Evolutionary conservation across 306 rosid genomes (phyloP), one percentile per base, ranked within the genome.

Genomic region (Notholithocarpus densiflorus): DNA sequence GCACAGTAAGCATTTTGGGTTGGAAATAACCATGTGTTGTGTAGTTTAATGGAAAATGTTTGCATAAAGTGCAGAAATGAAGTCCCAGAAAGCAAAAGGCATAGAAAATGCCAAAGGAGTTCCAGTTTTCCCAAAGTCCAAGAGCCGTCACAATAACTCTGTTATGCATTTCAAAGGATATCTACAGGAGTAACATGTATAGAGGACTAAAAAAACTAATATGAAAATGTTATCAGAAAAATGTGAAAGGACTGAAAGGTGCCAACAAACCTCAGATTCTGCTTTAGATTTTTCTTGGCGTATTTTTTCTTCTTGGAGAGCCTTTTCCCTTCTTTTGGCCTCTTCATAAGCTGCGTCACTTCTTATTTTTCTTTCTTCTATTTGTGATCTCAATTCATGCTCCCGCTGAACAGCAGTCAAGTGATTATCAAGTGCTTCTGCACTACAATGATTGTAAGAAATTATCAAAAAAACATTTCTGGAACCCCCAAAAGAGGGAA

Each of bases 401-500:
- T 91, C 90, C 56, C 83, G 88, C 77, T 92, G 98, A 86, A 94
- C 88, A 79, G 86, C 91, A 75, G 93, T 91, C 89, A 94, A 86
- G 84, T 94, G 97, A 90, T 84, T 89, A 86, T 94, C 97, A 81
- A 94, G 93, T 72, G 85, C 95, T 85, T 91, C 97, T 26, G 98
- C 98, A 65, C 98, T 94, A 73, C 84, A 88, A 55, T 71, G n/a
- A 48, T 55, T 19, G 55, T 26, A 48, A 32, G 56, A 37, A 78
- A 78, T 74, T 81, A 64, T 48, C 72, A 81, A 61, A 61, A 61
- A 27, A 82, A 79, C 77, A 75, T 79, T 77, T 74, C 85, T 74
- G 53, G 53, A 48, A 48, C 61, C 21, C 26, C 43, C 7, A 79
- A 79, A 15, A 71, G 60, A 59, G 40, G 43, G 60, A 57, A 53